Evolutionary conservation across 371 early-diverging fungal species (phyloP).

Genomic region (Actinomortierella ambigua): DNA sequence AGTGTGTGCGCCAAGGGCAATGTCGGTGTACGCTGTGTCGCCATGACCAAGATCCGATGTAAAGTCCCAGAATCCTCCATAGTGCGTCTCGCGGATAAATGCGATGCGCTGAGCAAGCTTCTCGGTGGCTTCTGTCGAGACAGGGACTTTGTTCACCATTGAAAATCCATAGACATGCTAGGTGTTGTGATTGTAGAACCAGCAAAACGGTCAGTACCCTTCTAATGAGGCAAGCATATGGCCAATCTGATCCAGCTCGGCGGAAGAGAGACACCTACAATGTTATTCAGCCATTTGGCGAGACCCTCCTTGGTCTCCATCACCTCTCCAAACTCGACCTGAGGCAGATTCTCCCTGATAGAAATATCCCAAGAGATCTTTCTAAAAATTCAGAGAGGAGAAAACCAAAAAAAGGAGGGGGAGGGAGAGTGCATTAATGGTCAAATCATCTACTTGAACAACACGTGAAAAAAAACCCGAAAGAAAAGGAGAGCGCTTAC

Average conservation of each 20-base stretch:
- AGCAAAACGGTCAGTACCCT: too few relatives aligned
- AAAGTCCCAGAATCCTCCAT: conserved; percentile 88
- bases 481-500: too few relatives aligned
- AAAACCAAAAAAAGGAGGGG: conserved; percentile 1
- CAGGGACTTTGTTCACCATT: conserved; percentile 78
- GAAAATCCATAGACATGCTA: conserved; percentile 77
- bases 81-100: conserved; percentile 85
- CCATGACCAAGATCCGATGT: conserved; percentile 82
- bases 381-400: conserved; percentile 7
- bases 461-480: too few relatives aligned
- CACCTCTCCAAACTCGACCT: conserved; percentile 66
- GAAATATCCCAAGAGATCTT: conserved; percentile 52
- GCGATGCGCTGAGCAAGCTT: conserved; percentile 69
- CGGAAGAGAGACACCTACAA: conserved; percentile 50
- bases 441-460: too few relatives aligned
- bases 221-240: too few relatives aligned
- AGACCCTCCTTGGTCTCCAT: conserved; percentile 74
- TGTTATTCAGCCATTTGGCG: conserved; percentile 70
- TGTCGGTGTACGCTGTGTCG: conserved; percentile 87
- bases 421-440: too few relatives aligned
- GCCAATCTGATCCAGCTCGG: too few relatives aligned
- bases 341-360: conserved; percentile 47
- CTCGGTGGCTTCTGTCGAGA: conserved; percentile 69
- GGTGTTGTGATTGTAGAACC: background rate
- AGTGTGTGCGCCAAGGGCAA: conserved; percentile 83